Evolutionary conservation across 2,329 filamentous ascomycete genomes (phyloP).

Genomic region (Botrytis byssoidea): DNA sequence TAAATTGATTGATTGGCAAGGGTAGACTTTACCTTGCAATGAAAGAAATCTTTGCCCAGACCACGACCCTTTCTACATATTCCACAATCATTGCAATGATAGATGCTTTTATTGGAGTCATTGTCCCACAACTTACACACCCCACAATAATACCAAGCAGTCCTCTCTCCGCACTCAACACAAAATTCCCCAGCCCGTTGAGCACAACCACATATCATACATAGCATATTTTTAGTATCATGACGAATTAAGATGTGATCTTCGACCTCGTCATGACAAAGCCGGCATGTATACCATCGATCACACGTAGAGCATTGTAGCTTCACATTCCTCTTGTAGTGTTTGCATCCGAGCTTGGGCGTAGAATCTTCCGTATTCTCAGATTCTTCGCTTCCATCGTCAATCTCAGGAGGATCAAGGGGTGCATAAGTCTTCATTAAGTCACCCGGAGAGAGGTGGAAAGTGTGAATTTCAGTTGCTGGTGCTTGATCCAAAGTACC

Average conservation of each 20-base stretch:
- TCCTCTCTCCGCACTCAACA: constrained; percentile 68
- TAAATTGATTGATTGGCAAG: not conserved
- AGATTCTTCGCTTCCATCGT: constrained; percentile 43
- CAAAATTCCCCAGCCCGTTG: constrained; percentile 81
- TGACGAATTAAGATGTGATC: constrained; percentile 76
- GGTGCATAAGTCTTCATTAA: constrained; percentile 66
- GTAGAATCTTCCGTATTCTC: constrained; percentile 30
- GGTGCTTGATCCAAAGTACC: constrained; percentile 28
- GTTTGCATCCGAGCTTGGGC: constrained; percentile 72
- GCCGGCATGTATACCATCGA: constrained; percentile 90
- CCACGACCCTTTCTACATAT: constrained; percentile 91
- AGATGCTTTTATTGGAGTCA: constrained; percentile 84
- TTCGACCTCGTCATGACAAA: constrained; percentile 86
- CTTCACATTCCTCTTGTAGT: constrained; percentile 96
- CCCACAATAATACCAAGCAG: constrained; percentile 88
- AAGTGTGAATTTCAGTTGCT: constrained; percentile 40
- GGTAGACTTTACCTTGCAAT: constrained; percentile 79
- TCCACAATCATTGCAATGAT: constrained; percentile 93
- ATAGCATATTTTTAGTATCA: constrained; percentile 92
- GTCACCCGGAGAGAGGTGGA: constrained; percentile 58
- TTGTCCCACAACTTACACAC: constrained; percentile 98
- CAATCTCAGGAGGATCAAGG: constrained; percentile 48
- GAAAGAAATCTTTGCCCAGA: constrained; percentile 93
- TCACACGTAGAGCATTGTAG: constrained; percentile 88
- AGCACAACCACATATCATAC: constrained; percentile 88